Evolutionary conservation across 2,329 filamentous ascomycete species (phyloP), one percentile per base, ranked within the genome.

Genomic region (Hymenoscyphus occultus): DNA sequence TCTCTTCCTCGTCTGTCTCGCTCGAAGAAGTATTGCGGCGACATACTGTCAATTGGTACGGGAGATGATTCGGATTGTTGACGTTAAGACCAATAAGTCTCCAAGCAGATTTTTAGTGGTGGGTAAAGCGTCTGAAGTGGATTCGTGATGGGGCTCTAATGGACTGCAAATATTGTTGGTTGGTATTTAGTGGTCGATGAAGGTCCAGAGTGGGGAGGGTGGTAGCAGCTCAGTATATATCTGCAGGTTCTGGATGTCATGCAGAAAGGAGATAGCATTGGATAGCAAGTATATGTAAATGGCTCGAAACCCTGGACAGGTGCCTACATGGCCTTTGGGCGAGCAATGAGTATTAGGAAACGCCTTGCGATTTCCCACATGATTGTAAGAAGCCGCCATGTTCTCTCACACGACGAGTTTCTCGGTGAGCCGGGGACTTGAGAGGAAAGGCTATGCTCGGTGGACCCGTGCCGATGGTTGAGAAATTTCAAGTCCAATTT

Each of bases 11-110:
- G 61, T 1, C 62, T 39, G 32, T 70, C 68, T 3, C 69, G 57
- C 61, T 42, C 40, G 56, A 22, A 45, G 22, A 62, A 39, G 56
- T 56, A 62, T 68, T 57, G 60, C 59, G n/a, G 68, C 39, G 68
- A 70, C 10, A 63, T 54, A 56, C 57, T 60, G 62, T 68, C 71
- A 56, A 71, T 70, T 70, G 70, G 67, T 7, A 31, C 70, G 65
- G 56, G 6, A 22, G 9, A 62, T 32, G 28, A 22, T 40, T 61
- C 14, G 28, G 54, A 28, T 64, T 61, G 63, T 67, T 59, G 61
- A 56, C 40, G 39, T 35, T 57, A 65, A 65, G 61, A 64, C 59
- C 58, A 67, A 42, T 59, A 42, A 65, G 14, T 12, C 6, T 39
- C 32, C 13, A n/a, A 57, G 31, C 35, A 9, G 16, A 39, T 32